Evolutionary conservation across 352 stramenopile genomes (phyloP), one percentile per base, ranked within the genome.

Genomic region (Globisporangium emineosum): DNA sequence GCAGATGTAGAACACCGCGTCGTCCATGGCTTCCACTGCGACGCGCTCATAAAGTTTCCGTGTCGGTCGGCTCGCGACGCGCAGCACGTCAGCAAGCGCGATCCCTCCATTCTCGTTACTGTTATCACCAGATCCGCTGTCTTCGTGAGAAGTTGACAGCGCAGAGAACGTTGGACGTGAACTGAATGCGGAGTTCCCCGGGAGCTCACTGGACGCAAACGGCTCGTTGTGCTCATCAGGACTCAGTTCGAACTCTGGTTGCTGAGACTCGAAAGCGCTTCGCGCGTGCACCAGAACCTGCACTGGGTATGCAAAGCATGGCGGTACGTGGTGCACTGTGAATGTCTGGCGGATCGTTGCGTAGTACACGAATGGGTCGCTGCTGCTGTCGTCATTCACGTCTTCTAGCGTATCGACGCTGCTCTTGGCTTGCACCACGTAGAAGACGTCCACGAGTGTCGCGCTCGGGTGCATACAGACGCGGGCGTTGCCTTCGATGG

Each of bases 401-500:
- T 70, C 62, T 57, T 75, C 52, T 7, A 25, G 23, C 27, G 12
- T 33, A 3, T 62, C 50, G 10, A 58, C 29, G 3, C 23, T 54
- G 23, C 17, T n/a, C 57, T 78, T 81, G 19, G 86, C 69, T 21
- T 73, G 68, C 25, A 82, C 62, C 5, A 71, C 23, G 49, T 70
- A 83, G 56, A 66, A 72, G 0, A 81, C 12, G 7, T 86, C 71
- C 5, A 78, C 71, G 12, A 88, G n/a, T 29, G 69, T 70, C 5
- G 63, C 77, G 63, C 66, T 77, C 13, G 56, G 21, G 55, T 79
- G 70, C 43, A 88, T 45, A 21, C 56, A 59, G 35, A 85, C 72
- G 52, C 75, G 73, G 23, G 81, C 80, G 8, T 73, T 71, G 23
- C 84, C 80, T n/a, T 91, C 84, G 19, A 89, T 75, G 13, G 84